Conservation (phyloP, 495 filamentous ascomycete genomes). For the Penicillium herquei region DNA sequence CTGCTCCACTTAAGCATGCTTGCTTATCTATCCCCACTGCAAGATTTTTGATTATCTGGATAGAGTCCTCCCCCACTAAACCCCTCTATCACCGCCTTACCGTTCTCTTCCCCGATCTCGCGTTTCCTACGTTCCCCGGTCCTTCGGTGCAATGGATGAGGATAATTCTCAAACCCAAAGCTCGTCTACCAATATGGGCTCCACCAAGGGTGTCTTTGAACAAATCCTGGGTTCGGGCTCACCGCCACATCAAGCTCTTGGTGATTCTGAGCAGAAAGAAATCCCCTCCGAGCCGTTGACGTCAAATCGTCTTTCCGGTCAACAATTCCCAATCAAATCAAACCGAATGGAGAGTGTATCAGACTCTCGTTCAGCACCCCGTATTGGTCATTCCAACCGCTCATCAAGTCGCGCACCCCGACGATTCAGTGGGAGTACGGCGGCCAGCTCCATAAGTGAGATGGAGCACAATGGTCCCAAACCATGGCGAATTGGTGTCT, state of each 20-base stretch:
- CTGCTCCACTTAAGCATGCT: not conserved
- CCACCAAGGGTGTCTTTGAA: conserved; percentile 14
- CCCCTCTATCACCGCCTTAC: not conserved
- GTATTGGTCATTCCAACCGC: conserved; percentile 47
- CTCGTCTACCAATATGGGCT: conserved; percentile 38
- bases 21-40: too few species aligned
- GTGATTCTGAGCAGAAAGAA: conserved; percentile 21
- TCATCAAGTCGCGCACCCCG: conserved; percentile 73
- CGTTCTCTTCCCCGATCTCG: conserved; percentile 36
- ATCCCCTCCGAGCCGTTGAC: conserved; percentile 9
- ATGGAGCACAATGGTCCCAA: conserved; percentile 34
- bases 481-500: conserved; percentile 78
- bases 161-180: conserved; percentile 24
- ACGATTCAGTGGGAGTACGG: conserved; percentile 74
- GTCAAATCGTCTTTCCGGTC: conserved; percentile 12
- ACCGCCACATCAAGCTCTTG: conserved; percentile 2
- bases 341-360: conserved; percentile 18
- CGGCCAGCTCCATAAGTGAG: conserved; percentile 61
- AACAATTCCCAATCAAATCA: conserved; percentile 16
- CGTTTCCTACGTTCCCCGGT: conserved; percentile 63
- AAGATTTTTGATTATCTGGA: too few species aligned
- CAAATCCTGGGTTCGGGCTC: conserved; percentile 4
- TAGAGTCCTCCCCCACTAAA: not conserved
- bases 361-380: conserved; percentile 22
- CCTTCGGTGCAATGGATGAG: conserved; percentile 19